Base-by-base conservation (phyloP, 495 filamentous ascomycete species). In the Penicillium mononematosum region DNA sequence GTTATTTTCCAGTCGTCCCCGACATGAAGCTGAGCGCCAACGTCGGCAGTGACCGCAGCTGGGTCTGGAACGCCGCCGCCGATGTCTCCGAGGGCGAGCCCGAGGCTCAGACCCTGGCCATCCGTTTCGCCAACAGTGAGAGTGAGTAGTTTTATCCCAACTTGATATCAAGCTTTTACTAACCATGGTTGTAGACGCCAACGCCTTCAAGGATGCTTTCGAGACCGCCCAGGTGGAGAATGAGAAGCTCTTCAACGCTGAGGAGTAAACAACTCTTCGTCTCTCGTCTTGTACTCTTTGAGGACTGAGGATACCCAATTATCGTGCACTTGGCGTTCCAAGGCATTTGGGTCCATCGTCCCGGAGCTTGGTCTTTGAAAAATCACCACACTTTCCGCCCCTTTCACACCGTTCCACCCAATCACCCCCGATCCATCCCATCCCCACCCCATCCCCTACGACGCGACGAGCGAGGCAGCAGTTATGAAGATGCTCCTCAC, bases 21-120 rank as follows among this genome's bases (percentile, higher is more conserved):
- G 94, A 96, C 70, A 99, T 99, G 95, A 96, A 92, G 79, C 87
- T 99, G 60, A 92, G 88, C 58, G 90, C 94, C 70, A 98, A 98
- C 75, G 92, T 98, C 60, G 96, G 95, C 60, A 92, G 88, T 67
- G 95, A 99, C 79, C 88, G 95, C 70, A 92, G 88, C 80, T 99
- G 95, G 95, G 94, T 99, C 59, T 99, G 95, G 95, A 98, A 95
- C 71, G 94, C 92, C 56, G 87, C 90, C 57, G 95, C 94, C 48
- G 95, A 99, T 81, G 94, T 98, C 59, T 96, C 90, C 67, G 95
- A 99, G 79, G 95, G 94, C 55, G 93, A 97, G 77, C 90, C 95
- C 31, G 95, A 98, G 81, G 90, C 93, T 34, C 86, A 90, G 69
- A 99, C 95, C 45, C 82, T 99, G 55, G 96, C 95, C 56, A 97